phyloP scores from a whole-genome alignment of 2,329 filamentous ascomycete species.

The Fusarium sp. region DNA sequence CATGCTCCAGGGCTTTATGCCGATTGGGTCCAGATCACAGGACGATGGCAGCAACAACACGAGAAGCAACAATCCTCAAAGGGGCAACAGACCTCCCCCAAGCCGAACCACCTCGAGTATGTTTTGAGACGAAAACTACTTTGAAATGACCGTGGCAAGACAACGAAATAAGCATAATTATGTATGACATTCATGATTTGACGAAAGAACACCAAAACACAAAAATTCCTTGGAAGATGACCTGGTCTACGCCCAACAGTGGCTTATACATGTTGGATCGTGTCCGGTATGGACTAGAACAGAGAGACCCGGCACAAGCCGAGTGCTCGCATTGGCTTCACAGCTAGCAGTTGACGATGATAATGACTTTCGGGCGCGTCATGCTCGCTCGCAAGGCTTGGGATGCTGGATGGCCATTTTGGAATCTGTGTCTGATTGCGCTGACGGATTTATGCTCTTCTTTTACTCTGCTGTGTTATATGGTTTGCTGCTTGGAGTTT shows the following conservation, averaged over 20 bases:
- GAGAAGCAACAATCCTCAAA: constrained; percentile 49
- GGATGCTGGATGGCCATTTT: constrained; percentile 43
- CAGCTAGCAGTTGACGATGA: constrained; percentile 51
- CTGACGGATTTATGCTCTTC: constrained; percentile 23
- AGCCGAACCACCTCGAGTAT: constrained; percentile 53
- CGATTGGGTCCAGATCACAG: constrained; percentile 72
- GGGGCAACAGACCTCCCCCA: constrained; percentile 49
- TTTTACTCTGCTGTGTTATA: constrained; percentile 30
- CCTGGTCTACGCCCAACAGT: constrained; percentile 26
- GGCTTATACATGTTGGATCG: constrained; percentile 33
- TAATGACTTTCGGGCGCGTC: constrained; percentile 49
- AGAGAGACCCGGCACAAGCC: constrained; percentile 35
- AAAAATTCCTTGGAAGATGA: constrained; percentile 35
- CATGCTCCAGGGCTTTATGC: constrained; percentile 82
- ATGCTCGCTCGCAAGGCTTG: constrained; percentile 44
- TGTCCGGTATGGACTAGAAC: constrained; percentile 46
- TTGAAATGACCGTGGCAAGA: constrained; percentile 29
- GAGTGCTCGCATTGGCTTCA: constrained; percentile 48
- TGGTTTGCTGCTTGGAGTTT: constrained; percentile 51
- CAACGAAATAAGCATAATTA: constrained; percentile 46
- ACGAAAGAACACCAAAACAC: constrained; percentile 45
- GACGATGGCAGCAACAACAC: constrained; percentile 32
- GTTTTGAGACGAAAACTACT: constrained; percentile 45
- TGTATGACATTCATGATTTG: constrained; percentile 49
- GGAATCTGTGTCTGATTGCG: constrained; percentile 42